Percentiles rank a stretch among this genome's conserved stretches.
phyloP scores from a whole-genome alignment of 305 asterid species.

The Ruellia speciosa region DNA sequence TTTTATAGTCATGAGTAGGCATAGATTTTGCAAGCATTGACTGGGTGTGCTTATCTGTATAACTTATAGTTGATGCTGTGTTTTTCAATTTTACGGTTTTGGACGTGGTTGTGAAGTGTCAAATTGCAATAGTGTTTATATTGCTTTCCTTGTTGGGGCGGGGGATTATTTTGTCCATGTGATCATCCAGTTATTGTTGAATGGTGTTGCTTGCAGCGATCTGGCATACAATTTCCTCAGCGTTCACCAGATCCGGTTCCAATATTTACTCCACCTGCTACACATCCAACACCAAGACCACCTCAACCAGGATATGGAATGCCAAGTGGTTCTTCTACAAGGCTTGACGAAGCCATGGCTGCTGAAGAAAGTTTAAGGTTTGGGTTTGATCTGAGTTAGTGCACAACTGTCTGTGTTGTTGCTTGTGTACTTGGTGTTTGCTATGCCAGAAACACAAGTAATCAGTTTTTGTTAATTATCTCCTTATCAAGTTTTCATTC shows the following conservation, averaged over 20 bases:
- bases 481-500: neutral
- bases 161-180: neutral
- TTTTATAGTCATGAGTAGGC: neutral
- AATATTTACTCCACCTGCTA: constrained; percentile 74
- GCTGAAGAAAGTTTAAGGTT: constrained; percentile 77
- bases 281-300: constrained; percentile 43
- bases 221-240: constrained; percentile 70
- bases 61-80: neutral
- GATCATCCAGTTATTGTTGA: neutral
- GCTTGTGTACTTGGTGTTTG: neutral
- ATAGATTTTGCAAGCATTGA: no score
- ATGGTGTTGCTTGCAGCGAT: constrained; percentile 42
- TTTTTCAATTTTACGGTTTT: neutral
- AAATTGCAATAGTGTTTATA: neutral
- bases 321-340: constrained; percentile 79
- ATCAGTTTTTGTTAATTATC: neutral
- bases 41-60: no score
- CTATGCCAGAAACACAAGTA: neutral
- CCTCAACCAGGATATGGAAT: constrained; percentile 90
- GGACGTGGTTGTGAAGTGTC: neutral
- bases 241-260: constrained; percentile 60
- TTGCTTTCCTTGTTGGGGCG: no score
- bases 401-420: neutral
- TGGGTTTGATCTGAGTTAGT: neutral
- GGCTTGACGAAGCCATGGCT: constrained; percentile 95